Base-by-base conservation (phyloP, 345 rosid genomes). In the Rubroshorea leprosula region DNA sequence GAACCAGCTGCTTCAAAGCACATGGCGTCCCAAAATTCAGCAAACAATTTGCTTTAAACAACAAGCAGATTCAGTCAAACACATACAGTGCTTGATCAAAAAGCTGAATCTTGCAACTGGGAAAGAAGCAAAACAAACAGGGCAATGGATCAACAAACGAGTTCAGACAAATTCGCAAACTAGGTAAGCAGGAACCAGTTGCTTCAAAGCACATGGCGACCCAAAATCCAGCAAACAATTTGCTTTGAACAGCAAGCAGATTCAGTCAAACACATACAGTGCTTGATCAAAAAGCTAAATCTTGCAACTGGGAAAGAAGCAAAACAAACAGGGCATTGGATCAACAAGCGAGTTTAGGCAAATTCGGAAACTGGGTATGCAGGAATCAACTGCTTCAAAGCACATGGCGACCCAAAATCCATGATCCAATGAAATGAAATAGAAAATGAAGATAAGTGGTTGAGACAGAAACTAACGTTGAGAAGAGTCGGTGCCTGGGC, bases 401-500 rank as follows among this genome's bases (percentile, higher is more conserved):
- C 59, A 64, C 58, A 64, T 65, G 2, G 21, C 11, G 24, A 26
- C 59, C 16, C 35, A 17, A 19, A 51, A 6, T 52, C 31, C 38
- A 54, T 63, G 31, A 56, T 35, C 45, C 46, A 21, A 49, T 41
- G 35, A 16, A 12, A 16, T 27, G 44, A 19, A 49, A 45, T 11
- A 49, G 10, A 41, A 55, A 51, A 54, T 6, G 23, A 26, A 21
- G 45, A 49, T 16, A 14, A 21, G 61, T 19, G 51, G 62, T 27
- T 58, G 19, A 60, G 53, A 52, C 35, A 68, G 47, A 49, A 73
- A 78, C 46, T 61, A 46, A 86, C 83, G 44, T 45, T 14, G 78
- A 64, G 57, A 82, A 81, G 52, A 78, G 52, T 22, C 86, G 86
- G 71, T 49, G 88, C 49, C 84, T 67, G 20, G 78, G 72, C 68